Conservation (phyloP, 2,329 filamentous ascomycete genomes). For the Cercospora janseana region DNA sequence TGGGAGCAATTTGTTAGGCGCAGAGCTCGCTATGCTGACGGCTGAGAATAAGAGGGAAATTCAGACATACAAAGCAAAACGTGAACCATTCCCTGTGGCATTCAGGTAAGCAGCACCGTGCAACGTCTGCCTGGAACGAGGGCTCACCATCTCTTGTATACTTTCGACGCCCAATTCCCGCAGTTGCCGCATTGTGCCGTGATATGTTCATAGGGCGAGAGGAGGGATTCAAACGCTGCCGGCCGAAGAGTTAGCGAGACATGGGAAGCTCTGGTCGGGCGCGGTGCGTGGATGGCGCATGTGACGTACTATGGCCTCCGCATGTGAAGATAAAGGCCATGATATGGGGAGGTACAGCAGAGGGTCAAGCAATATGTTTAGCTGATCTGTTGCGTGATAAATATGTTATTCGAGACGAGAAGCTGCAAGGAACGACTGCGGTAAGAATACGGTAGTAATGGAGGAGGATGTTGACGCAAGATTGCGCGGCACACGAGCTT, state of each 20-base stretch:
- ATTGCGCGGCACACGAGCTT: slow-evolving; percentile 19
- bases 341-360: background rate
- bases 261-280: background rate
- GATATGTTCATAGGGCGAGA: slow-evolving; percentile 51
- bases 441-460: slow-evolving; percentile 6
- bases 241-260: slow-evolving; percentile 15
- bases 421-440: slow-evolving; percentile 2
- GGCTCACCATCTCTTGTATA: slow-evolving; percentile 47
- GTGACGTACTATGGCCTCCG: slow-evolving; percentile 47
- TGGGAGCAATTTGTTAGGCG: no score
- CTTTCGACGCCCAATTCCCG: slow-evolving; percentile 48
- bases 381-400: background rate
- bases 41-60: no score
- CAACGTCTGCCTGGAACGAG: background rate
- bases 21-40: no score
- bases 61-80: slow-evolving; percentile 40
- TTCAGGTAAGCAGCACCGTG: background rate
- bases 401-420: background rate
- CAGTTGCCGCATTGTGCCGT: slow-evolving; percentile 54
- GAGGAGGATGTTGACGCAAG: slow-evolving; percentile 7
- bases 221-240: slow-evolving; percentile 47
- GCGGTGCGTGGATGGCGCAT: background rate
- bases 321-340: slow-evolving; percentile 51
- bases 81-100: slow-evolving; percentile 64
- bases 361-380: no score